Evolutionary conservation across 2,329 filamentous ascomycete genomes (phyloP).

Genomic region (Sarocladiaceae sp.): DNA sequence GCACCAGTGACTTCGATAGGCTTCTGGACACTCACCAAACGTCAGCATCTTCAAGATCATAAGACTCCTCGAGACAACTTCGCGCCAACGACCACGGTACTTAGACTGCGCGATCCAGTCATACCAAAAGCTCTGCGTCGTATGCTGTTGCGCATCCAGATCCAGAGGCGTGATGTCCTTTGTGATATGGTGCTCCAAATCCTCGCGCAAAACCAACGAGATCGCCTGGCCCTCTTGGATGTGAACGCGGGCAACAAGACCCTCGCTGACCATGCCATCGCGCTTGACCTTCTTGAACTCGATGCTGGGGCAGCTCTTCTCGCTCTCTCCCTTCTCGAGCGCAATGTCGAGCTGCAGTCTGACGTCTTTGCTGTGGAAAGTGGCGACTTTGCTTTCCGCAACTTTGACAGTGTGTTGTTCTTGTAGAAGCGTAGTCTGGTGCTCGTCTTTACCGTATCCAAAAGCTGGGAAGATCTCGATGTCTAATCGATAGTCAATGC

Average conservation of each 20-base stretch:
- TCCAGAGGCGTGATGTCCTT: conserved; percentile 50
- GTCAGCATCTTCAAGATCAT: conserved; percentile 72
- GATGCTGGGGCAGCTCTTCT: conserved; percentile 42
- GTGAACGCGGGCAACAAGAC: conserved; percentile 53
- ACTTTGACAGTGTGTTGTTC: conserved; percentile 31
- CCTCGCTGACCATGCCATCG: conserved; percentile 51
- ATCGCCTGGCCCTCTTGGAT: conserved; percentile 61
- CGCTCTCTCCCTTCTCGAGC: conserved; percentile 47
- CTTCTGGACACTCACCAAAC: conserved; percentile 33
- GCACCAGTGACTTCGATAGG: background rate
- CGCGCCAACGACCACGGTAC: conserved; percentile 67
- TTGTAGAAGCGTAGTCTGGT: conserved; percentile 51
- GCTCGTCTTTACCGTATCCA: conserved; percentile 59
- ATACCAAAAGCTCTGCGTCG: conserved; percentile 66
- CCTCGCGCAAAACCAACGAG: conserved; percentile 62
- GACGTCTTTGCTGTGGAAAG: conserved; percentile 52
- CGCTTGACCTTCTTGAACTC: conserved; percentile 47
- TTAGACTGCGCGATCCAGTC: conserved; percentile 65
- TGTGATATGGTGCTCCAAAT: conserved; percentile 51
- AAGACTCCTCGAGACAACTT: conserved; percentile 64
- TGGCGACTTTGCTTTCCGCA: conserved; percentile 50
- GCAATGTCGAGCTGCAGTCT: conserved; percentile 63
- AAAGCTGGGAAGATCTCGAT: conserved; percentile 69
- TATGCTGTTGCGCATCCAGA: conserved; percentile 57
- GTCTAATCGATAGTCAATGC: conserved; percentile 29